Evolutionary conservation across 352 stramenopile genomes (phyloP), one percentile per base, ranked within the genome.

Genomic region (Vaucheria bursata): DNA sequence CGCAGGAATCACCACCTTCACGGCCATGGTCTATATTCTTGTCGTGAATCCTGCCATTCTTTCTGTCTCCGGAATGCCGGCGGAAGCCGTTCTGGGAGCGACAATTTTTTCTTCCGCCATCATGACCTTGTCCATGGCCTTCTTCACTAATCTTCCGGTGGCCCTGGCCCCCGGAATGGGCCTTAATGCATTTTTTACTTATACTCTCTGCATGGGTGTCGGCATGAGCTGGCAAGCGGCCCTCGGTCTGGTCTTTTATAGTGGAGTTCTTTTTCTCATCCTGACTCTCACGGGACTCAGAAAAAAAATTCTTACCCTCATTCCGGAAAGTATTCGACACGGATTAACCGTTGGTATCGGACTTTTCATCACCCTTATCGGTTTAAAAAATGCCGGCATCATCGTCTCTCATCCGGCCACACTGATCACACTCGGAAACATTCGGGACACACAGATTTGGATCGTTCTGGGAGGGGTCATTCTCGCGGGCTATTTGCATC

Each of bases 351-450:
- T 59, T 18, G 45, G 45, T 18, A 59, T 59, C 25, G 45, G 45
- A 25, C 45, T 59, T 25, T 59, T 59, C 25, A 18, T 59, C 45
- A 59, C 45, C 12, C 25, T 59, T 25, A 59, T 59, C 25, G 45
- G 45, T 59, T 59, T 59, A 25, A 59, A 59, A 25, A 59, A 59
- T 59, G 45, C 45, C 45, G 45, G 45, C 25, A 18, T 59, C 12
- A 25, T 59, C 12, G 25, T 59, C 45, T 18, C 45, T 83, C 86
- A 84, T 50, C 25, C 88, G 34, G 71, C 85, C 29, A 89, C 86
- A 31, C 86, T 90, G 66, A 75, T 88, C 75, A 85, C 12, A 18
- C 18, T 59, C 12, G 45, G 45, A 59, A 59, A 25, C 45, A 59
- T 59, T 25, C 18, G 25, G 45, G n/a, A n/a, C n/a, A n/a, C n/a